Base-by-base conservation (phyloP, 352 stramenopile genomes). In the Phytophthora citricola region DNA sequence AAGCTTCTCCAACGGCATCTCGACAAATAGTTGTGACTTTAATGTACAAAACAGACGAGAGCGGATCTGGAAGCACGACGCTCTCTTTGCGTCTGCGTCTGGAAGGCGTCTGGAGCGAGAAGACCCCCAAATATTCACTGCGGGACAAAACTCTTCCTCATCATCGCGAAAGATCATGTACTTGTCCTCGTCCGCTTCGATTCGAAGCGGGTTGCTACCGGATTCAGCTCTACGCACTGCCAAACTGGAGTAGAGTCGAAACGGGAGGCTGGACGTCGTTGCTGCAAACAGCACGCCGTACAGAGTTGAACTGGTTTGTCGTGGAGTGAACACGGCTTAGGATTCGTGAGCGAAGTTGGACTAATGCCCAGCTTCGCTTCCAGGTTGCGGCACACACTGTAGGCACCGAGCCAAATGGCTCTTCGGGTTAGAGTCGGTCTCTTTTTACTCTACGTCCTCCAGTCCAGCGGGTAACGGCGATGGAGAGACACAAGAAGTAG, bases 361-460 rank as follows among this genome's bases (percentile, higher is more conserved):
- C 27, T 20, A 59, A 81, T 40, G 0, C 56, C 75, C 0, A 88
- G 65, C 24, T 72, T 79, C 11, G 72, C 66, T 26, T 81, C 58
- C 5, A 90, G 55, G 0, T 71, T 69, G 4, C 64, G 67, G 22
- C 78, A 87, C 3, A 81, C 46, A 10, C 54, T 41, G 41, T 75
- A 85, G 6, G 78, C 10, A 5, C 80, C 80, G 1, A 91, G 68
- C 80, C 80, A 91, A 36, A 91, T 68, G 22, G 46, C 45, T 41
- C 43, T 47, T 52, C 46, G 54, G 11, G 22, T 40, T 11, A 32
- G 15, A 17, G 43, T 55, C 8, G 48, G 31, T 51, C 41, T 41
- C 11, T 54, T 65, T 12, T 1, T 47, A 43, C 26, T 49, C 8
- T 8, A 39, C 5, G 27, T 64, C 43, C 60, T 62, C 54, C 29